Conservation (phyloP, 768 basidiomycete species). For the Suillus subalutaceus region DNA sequence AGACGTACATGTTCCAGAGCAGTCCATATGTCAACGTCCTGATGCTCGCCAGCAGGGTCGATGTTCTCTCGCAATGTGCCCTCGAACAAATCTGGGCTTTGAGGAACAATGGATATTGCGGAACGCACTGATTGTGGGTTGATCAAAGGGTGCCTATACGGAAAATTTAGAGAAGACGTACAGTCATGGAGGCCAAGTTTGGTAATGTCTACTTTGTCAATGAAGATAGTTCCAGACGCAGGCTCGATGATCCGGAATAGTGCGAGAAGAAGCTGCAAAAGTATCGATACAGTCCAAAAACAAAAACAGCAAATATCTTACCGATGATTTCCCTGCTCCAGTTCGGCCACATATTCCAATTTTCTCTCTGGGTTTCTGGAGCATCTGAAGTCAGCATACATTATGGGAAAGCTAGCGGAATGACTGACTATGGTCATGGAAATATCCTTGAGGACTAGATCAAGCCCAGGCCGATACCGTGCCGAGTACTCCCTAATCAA, state of each 20-base stretch:
- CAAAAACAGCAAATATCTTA: conserved; percentile 31
- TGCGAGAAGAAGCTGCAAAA: conserved; percentile 59
- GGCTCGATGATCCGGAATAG: conserved; percentile 82
- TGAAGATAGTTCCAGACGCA: conserved; percentile 60
- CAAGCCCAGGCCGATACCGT: conserved; percentile 79
- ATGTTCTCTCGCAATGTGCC: conserved; percentile 85
- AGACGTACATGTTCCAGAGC: conserved; percentile 67
- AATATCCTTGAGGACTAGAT: conserved; percentile 78
- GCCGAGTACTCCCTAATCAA: conserved; percentile 66
- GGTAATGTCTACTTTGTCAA: conserved; percentile 79
- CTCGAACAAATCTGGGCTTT: conserved; percentile 71
- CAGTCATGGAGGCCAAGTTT: conserved; percentile 72
- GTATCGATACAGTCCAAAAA: background rate
- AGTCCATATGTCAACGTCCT: conserved; percentile 85
- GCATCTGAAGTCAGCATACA: conserved; percentile 12
- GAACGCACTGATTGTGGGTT: conserved; percentile 54
- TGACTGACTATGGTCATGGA: conserved; percentile 63
- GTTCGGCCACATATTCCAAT: conserved; percentile 90
- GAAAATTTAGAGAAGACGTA: conserved; percentile 13
- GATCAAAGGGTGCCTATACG: background rate
- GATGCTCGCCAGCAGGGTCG: conserved; percentile 76
- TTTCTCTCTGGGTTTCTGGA: conserved; percentile 77
- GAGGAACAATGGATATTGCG: conserved; percentile 84
- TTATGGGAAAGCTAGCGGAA: background rate
- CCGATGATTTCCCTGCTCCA: conserved; percentile 79